These are phyloP conservation scores for Salvia sclarea DNA, from an alignment of 305 asterid species.

Conservation along the genomic window DNA sequence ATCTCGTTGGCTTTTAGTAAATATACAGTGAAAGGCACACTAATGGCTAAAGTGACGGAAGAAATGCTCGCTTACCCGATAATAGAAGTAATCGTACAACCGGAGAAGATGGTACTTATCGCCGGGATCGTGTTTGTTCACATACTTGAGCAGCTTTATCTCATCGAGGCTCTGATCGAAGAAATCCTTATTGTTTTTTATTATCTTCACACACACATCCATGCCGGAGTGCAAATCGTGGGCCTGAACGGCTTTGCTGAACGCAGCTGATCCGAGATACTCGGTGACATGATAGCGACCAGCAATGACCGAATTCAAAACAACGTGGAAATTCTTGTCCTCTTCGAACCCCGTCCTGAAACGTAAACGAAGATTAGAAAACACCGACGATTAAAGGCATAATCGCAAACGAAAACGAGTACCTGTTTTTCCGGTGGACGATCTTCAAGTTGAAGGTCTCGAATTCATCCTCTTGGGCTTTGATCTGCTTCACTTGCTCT, in stretches of 20 bases:
- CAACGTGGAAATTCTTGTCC: slow-evolving; percentile 93
- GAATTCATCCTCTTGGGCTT: slow-evolving; percentile 96
- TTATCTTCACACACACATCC: slow-evolving; percentile 95
- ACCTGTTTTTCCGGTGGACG: slow-evolving; percentile 98
- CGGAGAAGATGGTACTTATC: slow-evolving; percentile 96
- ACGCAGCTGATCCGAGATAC: slow-evolving; percentile 99
- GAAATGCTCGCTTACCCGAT: slow-evolving; percentile 67
- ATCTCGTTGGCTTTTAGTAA: not conserved
- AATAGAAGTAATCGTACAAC: slow-evolving; percentile 92
- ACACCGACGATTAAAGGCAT: no score
- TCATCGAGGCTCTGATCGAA: slow-evolving; percentile 99
- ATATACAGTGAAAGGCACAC: not conserved
- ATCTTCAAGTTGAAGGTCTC: slow-evolving; percentile 93
- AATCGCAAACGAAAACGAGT: slow-evolving; percentile 33
- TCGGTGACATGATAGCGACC: slow-evolving; percentile 99
- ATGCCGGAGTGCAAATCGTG: slow-evolving; percentile 98
- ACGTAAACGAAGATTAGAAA: no score
- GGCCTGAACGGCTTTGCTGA: slow-evolving; percentile 99
- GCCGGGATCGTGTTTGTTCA: slow-evolving; percentile 93
- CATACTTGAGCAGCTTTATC: slow-evolving; percentile 96
- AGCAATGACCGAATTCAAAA: slow-evolving; percentile 88
- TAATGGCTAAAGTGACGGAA: slow-evolving; percentile 14
- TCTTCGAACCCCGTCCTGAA: slow-evolving; percentile 99
- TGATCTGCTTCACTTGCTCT: slow-evolving; percentile 96
- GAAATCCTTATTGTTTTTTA: slow-evolving; percentile 94